A percentile compares a stretch with the other conserved stretches of the same genome.
These are phyloP conservation scores for Cryptosporidium ubiquitum DNA, from an alignment of 169 alveolate genomes.

Conservation along the genomic window DNA sequence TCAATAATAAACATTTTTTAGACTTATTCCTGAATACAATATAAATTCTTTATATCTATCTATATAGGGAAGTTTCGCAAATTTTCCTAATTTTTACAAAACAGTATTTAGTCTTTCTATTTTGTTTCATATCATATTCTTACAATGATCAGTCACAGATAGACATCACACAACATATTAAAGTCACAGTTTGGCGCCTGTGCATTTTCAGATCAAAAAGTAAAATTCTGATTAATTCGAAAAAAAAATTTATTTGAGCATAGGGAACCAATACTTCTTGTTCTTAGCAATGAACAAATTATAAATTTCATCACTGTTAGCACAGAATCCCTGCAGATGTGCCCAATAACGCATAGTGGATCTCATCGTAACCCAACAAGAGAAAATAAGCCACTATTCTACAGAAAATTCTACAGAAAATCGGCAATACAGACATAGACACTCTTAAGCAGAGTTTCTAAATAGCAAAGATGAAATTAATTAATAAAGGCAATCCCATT, in stretches of 20 bases:
- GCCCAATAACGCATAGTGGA: no score
- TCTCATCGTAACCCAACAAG: background rate
- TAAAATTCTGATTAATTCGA: no score
- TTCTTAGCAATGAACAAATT: background rate
- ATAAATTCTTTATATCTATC: background rate
- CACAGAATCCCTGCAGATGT: background rate
- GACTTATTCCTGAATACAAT: background rate
- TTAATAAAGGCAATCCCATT: background rate
- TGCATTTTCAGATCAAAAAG: slow-evolving; percentile 22
- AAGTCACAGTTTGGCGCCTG: slow-evolving; percentile 50
- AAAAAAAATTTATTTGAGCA: no score
- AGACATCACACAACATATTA: slow-evolving; percentile 59
- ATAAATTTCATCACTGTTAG: no score
- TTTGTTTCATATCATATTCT: background rate
- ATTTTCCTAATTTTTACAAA: background rate
- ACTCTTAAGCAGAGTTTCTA: background rate
- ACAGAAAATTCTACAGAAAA: no score
- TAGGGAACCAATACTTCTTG: no score
- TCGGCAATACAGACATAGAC: background rate
- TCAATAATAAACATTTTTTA: slow-evolving; percentile 50
- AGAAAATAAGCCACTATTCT: background rate
- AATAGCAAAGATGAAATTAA: background rate
- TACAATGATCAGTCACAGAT: slow-evolving; percentile 18
- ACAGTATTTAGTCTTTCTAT: background rate
- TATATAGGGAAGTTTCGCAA: background rate